Evolutionary conservation across 495 filamentous ascomycete genomes (phyloP), one percentile per base, ranked within the genome.

Genomic region (Aspergillus sclerotioniger): DNA sequence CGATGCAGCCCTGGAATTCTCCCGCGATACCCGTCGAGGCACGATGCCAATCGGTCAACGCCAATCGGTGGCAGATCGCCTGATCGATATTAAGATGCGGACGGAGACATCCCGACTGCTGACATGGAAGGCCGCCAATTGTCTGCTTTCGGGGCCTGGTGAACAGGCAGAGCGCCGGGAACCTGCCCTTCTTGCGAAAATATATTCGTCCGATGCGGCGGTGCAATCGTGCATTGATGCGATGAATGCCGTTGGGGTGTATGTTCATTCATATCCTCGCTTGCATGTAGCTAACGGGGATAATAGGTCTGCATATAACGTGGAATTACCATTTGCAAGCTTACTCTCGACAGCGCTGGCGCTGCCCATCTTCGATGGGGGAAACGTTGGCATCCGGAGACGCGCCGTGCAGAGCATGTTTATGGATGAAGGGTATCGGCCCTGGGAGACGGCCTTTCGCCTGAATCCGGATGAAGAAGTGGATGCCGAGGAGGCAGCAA

Each of bases 61-160:
- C 43, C 59, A 62, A 17, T 57, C 54, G 9, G 59, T 62, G 16
- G 59, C 54, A 7, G 59, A 62, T 28, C 33, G 57, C 10, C n/a
- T 62, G 13, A 57, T 62, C 20, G 43, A 62, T 32, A 62, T 62
- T 19, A 62, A 62, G 25, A 62, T 50, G 54, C 59, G 54, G 20
- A 54, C 50, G 0, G 59, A 62, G 41, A 57, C 59, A 1, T 53
- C 54, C 8, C 50, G 59, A 0, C 53, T 20, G 4, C 50, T 62
- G 15, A 62, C 59, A 0, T 62, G 59, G 59, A 62, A 62, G 20
- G 59, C 59, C 13, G 57, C 57, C 8, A 51, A 59, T 15, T 50
- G 43, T 31, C 43, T 57, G 1, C 16, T 32, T 0, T 54, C 51
- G 0, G 41, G 35, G 13, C 33, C 43, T 1, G 49, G 59, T 0